These are phyloP conservation scores for Tephrocybe sp. DNA, from an alignment of 768 basidiomycete species.

Conservation along the genomic window DNA sequence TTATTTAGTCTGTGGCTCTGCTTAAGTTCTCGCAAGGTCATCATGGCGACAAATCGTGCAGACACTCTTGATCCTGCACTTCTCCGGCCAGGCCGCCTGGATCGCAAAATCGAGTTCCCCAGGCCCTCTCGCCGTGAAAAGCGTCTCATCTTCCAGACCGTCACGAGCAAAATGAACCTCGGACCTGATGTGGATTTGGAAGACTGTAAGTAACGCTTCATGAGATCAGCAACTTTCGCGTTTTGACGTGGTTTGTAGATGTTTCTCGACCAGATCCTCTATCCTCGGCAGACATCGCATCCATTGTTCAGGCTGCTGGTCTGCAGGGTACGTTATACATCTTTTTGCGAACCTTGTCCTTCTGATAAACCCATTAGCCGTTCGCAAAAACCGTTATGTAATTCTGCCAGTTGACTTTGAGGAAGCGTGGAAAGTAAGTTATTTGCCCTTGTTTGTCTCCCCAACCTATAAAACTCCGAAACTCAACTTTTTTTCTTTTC, in stretches of 20 bases:
- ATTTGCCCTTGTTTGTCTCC: constrained; percentile 50
- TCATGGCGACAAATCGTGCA: constrained; percentile 99
- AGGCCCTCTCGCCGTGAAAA: constrained; percentile 91
- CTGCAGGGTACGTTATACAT: constrained; percentile 67
- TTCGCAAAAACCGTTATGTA: constrained; percentile 97
- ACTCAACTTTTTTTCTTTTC: constrained; percentile 34
- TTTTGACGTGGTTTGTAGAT: constrained; percentile 46
- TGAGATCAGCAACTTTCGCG: constrained; percentile 1
- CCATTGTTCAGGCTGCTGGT: constrained; percentile 95
- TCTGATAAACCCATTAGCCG: constrained; percentile 50
- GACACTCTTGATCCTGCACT: constrained; percentile 98
- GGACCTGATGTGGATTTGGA: constrained; percentile 97
- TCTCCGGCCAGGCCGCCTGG: constrained; percentile 94
- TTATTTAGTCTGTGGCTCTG: neutral
- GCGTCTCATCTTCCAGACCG: constrained; percentile 96
- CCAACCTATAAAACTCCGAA: constrained; percentile 17
- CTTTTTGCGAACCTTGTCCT: neutral
- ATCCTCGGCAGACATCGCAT: constrained; percentile 93
- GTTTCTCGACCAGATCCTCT: constrained; percentile 95
- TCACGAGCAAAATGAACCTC: constrained; percentile 96
- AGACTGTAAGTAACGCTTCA: constrained; percentile 70
- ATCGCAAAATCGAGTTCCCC: constrained; percentile 99
- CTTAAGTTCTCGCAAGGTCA: constrained; percentile 58
- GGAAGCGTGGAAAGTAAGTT: constrained; percentile 97
- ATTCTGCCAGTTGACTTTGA: constrained; percentile 97